Evolutionary conservation across 2,329 filamentous ascomycete genomes (phyloP).

Genomic region (Ploettnerulaceae sp.): DNA sequence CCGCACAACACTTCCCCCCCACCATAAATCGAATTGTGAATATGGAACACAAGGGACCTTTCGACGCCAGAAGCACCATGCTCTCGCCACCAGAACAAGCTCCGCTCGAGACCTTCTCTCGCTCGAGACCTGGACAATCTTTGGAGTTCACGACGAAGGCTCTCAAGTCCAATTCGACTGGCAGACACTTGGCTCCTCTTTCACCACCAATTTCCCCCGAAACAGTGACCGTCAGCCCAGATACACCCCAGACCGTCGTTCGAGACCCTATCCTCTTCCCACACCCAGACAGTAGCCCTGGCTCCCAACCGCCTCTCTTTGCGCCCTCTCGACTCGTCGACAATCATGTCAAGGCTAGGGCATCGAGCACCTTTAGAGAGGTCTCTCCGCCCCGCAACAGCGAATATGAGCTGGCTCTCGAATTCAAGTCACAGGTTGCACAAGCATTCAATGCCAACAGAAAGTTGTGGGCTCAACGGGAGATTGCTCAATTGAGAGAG

Average conservation of each 20-base stretch:
- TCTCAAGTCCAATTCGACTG: constrained; percentile 36
- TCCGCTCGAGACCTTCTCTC: constrained; percentile 47
- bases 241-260: constrained; percentile 31
- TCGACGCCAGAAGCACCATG: constrained; percentile 41
- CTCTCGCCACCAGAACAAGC: constrained; percentile 59
- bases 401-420: constrained; percentile 50
- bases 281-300: constrained; percentile 39
- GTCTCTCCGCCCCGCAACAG: constrained; percentile 45
- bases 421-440: constrained; percentile 50
- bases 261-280: constrained; percentile 57
- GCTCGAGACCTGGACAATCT: constrained; percentile 15
- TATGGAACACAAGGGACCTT: constrained; percentile 25
- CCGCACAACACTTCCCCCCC: constrained; percentile 21
- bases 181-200: constrained; percentile 38
- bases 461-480: constrained; percentile 26
- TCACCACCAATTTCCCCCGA: constrained; percentile 57
- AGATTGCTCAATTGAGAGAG: constrained; percentile 28
- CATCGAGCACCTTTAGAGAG: constrained; percentile 36
- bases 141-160: constrained; percentile 27
- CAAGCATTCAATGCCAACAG: constrained; percentile 28
- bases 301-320: constrained; percentile 48
- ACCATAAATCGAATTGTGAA: constrained; percentile 22
- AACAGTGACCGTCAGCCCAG: constrained; percentile 29
- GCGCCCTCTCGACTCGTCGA: constrained; percentile 45
- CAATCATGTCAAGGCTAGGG: constrained; percentile 34